phyloP scores from a whole-genome alignment of 2,329 filamentous ascomycete genomes.

The Pseudogymnoascus sp. region DNA sequence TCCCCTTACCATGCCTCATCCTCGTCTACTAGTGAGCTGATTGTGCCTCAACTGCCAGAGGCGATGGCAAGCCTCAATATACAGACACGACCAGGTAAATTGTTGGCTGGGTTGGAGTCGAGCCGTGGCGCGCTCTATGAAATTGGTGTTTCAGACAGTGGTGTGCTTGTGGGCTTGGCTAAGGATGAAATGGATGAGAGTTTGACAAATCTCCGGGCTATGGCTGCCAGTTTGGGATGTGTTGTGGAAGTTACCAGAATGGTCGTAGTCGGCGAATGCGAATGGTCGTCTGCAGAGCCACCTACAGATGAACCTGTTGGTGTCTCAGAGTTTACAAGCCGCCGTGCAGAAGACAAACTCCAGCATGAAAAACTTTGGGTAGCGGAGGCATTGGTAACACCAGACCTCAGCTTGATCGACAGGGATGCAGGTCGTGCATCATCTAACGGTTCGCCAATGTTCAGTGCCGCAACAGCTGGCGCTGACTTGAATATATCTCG shows the following conservation, averaged over 20 bases:
- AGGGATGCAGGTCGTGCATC: background rate
- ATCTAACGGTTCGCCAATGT: background rate
- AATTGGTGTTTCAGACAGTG: conserved; percentile 92
- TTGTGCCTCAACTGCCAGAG: conserved; percentile 68
- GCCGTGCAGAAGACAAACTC: conserved; percentile 17
- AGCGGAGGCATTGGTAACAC: conserved; percentile 80
- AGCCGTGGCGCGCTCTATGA: conserved; percentile 91
- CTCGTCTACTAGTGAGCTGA: conserved; percentile 64
- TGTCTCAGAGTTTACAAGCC: conserved; percentile 18
- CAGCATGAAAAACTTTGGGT: conserved; percentile 63
- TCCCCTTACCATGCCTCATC: conserved; percentile 82
- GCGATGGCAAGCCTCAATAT: conserved; percentile 38
- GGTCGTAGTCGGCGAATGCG: conserved; percentile 77
- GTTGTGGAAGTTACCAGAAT: conserved; percentile 71
- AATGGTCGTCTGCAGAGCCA: conserved; percentile 43
- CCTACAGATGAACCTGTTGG: conserved; percentile 12
- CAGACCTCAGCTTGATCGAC: conserved; percentile 44
- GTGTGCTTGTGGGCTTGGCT: conserved; percentile 77
- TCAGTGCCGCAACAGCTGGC: background rate
- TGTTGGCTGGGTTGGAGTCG: conserved; percentile 77
- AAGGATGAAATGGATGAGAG: conserved; percentile 91
- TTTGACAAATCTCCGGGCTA: conserved; percentile 71
- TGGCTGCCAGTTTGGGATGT: conserved; percentile 90
- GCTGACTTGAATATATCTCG: background rate
- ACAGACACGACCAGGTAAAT: conserved; percentile 39